Evolutionary conservation across 2,329 filamentous ascomycete genomes (phyloP).

Genomic region (Biscogniauxia sp.): DNA sequence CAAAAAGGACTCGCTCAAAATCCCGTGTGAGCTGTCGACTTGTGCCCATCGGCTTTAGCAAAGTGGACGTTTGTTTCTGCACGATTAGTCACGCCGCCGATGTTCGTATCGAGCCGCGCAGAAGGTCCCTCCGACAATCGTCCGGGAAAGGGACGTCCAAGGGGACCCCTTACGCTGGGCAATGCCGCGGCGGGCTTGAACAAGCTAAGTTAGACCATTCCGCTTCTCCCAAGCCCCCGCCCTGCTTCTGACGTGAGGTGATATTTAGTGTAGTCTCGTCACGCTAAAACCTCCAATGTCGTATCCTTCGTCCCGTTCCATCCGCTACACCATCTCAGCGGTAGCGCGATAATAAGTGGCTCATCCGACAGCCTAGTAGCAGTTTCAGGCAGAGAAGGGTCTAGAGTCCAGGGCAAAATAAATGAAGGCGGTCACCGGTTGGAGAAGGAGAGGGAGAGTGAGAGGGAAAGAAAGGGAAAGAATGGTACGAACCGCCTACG

Average conservation of each 20-base stretch:
- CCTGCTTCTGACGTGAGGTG: conserved; percentile 4
- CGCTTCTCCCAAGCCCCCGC: not conserved
- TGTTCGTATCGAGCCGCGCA: not conserved
- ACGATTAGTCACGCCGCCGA: not conserved
- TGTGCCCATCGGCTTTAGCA: not conserved
- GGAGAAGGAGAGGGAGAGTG: not conserved
- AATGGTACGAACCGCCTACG: not conserved
- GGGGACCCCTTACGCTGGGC: not conserved
- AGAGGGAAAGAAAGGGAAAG: too few species aligned
- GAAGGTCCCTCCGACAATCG: not conserved
- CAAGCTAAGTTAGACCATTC: not conserved
- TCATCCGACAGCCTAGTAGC: not conserved
- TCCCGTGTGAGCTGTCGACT: not conserved
- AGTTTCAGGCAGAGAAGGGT: not conserved
- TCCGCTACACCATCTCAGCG: conserved; percentile 11
- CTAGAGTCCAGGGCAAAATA: not conserved
- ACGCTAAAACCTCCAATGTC: conserved; percentile 17
- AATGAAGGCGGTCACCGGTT: not conserved
- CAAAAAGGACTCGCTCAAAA: not conserved
- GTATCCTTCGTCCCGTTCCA: conserved; percentile 18
- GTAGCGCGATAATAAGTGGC: conserved; percentile 16
- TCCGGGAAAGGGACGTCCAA: not conserved
- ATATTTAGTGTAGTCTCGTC: conserved; percentile 14
- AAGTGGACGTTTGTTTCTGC: too few species aligned
- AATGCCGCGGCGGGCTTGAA: not conserved